These are phyloP conservation scores for Xylaria sp. DNA, from an alignment of 2,329 filamentous ascomycete genomes.

Conservation along the genomic window DNA sequence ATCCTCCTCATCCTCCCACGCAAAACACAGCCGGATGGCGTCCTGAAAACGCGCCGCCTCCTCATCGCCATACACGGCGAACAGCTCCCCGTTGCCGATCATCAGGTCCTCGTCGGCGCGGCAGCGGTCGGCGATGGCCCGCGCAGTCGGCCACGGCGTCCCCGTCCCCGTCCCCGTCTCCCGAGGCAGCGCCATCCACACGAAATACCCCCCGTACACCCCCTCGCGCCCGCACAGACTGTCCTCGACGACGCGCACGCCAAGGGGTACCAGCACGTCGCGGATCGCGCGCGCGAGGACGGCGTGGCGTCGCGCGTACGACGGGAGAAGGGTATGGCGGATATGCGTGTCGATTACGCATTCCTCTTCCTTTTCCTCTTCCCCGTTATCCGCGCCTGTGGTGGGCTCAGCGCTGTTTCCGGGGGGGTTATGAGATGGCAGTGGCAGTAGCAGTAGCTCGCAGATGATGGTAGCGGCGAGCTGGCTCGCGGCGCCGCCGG, in stretches of 20 bases:
- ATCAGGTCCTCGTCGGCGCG: conserved; percentile 71
- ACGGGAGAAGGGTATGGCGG: conserved; percentile 55
- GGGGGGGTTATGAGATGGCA: too few species aligned
- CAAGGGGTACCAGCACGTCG: conserved; percentile 69
- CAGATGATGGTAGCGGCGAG: conserved; percentile 63
- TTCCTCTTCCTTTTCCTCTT: not conserved
- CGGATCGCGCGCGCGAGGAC: conserved; percentile 69
- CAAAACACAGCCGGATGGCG: conserved; percentile 74
- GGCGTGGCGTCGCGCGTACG: conserved; percentile 57
- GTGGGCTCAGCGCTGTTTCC: too few species aligned
- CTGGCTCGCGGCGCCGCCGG: conserved; percentile 67
- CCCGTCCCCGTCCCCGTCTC: not conserved
- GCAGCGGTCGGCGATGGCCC: conserved; percentile 66
- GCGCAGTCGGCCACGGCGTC: conserved; percentile 57
- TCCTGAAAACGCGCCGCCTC: conserved; percentile 64
- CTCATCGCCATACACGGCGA: conserved; percentile 71
- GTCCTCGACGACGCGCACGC: conserved; percentile 56
- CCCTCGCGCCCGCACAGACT: conserved; percentile 44
- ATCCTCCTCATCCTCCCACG: conserved; percentile 74
- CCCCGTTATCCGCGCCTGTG: too few species aligned
- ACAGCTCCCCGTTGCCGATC: conserved; percentile 75
- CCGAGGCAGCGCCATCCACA: conserved; percentile 77
- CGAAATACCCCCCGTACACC: conserved; percentile 83
- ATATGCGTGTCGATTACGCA: conserved; percentile 57
- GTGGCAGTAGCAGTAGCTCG: conserved; percentile 54